Base-by-base conservation (phyloP, 768 basidiomycete genomes). In the Arthromyces matolae region DNA sequence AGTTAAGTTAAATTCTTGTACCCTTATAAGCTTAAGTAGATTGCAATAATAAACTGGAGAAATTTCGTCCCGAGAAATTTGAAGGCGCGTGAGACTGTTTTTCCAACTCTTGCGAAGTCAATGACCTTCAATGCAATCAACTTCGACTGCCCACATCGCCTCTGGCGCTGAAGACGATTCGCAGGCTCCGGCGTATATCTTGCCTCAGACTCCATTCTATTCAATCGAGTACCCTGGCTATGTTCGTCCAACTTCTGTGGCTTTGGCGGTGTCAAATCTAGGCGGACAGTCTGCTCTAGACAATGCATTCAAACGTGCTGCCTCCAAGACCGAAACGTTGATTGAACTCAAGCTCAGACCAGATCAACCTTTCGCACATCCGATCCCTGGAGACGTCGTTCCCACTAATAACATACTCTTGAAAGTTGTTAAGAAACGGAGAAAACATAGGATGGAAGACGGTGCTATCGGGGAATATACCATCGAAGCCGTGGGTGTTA, bases 141-240 rank as follows among this genome's bases (percentile, higher is more conserved):
- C 50, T 10, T 49, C 54, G 40, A 44, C 19, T 16, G 23, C 42
- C 14, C 34, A 23, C 5, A 25, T 36, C 16, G 14, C 28, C 29
- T 4, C 18, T 36, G 34, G 43, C 10, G 34, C 54, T 24, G 38
- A 47, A 1, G 35, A 3, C 16, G n/a, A 39, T 5, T 31, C 34
- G 4, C 45, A 40, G 49, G 69, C 71, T 28, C 62, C 65, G 23
- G 73, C 69, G 48, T 55, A 52, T 31, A 68, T 75, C 2, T 68
- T 91, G 2, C 80, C 84, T 18, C 70, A 76, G 27, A 70, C 73
- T 5, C 71, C 80, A 24, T 87, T 84, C 62, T 87, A 86, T 60
- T 86, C 90, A 4, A 72, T 95, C 51, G 93, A 96, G 64, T 95
- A 93, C 68, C 93, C 93, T 6, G 93, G 93, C 51, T 90, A 91